Evolutionary conservation across 352 stramenopile species (phyloP).

Genomic region (Phytopythium vexans): DNA sequence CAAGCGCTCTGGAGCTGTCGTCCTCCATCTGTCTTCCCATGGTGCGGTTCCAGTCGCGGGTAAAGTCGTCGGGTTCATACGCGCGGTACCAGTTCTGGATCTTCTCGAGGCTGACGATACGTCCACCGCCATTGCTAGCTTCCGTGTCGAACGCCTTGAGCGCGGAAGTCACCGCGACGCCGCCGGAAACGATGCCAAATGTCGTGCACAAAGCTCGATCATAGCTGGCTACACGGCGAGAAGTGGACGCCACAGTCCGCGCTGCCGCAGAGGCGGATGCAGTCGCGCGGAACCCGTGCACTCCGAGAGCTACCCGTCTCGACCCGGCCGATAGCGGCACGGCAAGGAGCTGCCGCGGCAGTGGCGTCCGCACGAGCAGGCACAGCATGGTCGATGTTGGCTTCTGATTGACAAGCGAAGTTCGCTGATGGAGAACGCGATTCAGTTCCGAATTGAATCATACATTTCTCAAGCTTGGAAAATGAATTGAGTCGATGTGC

Average conservation of each 20-base stretch:
- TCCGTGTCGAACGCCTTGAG: background rate
- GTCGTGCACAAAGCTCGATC: conserved; percentile 48
- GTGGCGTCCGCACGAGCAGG: no score
- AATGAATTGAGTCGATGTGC: no score
- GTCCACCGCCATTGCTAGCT: conserved; percentile 3
- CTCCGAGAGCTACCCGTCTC: no score
- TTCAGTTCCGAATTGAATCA: no score
- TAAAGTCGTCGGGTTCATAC: conserved; percentile 19
- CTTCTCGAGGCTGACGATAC: conserved; percentile 2
- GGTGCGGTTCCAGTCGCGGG: conserved; percentile 14
- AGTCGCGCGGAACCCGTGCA: no score
- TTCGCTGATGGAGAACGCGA: no score
- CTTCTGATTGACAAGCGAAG: no score
- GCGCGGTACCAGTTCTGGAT: conserved; percentile 23
- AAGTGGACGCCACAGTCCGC: background rate
- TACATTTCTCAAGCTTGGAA: no score
- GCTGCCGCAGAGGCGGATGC: background rate
- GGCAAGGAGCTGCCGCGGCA: no score
- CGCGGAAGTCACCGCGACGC: conserved; percentile 34
- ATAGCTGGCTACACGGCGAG: conserved; percentile 12
- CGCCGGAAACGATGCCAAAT: conserved; percentile 46
- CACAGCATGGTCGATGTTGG: no score
- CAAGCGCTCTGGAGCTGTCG: conserved; percentile 62
- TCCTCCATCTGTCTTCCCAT: conserved; percentile 28
- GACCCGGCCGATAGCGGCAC: no score